These are phyloP conservation scores for Acacia concinna DNA, from an alignment of 331 rosid species.

Conservation along the genomic window DNA sequence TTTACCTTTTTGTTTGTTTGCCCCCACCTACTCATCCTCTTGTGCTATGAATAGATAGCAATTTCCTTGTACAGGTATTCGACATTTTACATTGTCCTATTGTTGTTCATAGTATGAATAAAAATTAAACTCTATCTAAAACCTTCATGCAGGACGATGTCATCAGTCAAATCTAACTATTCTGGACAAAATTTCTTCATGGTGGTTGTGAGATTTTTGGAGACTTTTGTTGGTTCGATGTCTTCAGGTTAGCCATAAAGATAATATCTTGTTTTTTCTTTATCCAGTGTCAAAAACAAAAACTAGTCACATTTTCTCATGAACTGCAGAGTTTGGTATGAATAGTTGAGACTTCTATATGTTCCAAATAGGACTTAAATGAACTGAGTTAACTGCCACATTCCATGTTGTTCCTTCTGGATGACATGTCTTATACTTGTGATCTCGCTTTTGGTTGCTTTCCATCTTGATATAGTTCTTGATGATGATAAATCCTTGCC, in stretches of 20 bases:
- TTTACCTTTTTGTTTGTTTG: slow-evolving; percentile 8
- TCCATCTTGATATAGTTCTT: slow-evolving; percentile 1
- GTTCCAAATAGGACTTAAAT: background rate
- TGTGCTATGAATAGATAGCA: slow-evolving; percentile 61
- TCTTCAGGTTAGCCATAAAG: slow-evolving; percentile 62
- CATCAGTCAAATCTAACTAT: slow-evolving; percentile 52
- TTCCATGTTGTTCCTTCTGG: background rate
- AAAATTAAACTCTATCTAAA: slow-evolving; percentile 25
- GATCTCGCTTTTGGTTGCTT: background rate
- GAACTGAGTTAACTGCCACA: background rate
- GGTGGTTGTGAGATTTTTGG: slow-evolving; percentile 78
- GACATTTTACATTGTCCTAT: slow-evolving; percentile 1
- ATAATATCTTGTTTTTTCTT: slow-evolving; percentile 11
- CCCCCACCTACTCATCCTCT: background rate
- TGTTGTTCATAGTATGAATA: background rate
- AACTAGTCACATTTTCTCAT: background rate
- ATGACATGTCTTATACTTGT: background rate
- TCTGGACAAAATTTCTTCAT: slow-evolving; percentile 64
- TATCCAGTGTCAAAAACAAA: background rate
- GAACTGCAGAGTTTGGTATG: background rate
- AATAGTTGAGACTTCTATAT: slow-evolving; percentile 4
- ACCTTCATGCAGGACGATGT: slow-evolving; percentile 66
- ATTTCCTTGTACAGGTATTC: slow-evolving; percentile 83
- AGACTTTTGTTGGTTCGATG: slow-evolving; percentile 87
- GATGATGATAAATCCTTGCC: background rate